Evolutionary conservation across 2,329 filamentous ascomycete genomes (phyloP), one percentile per base, ranked within the genome.

Genomic region (Lecanosticta acicola): DNA sequence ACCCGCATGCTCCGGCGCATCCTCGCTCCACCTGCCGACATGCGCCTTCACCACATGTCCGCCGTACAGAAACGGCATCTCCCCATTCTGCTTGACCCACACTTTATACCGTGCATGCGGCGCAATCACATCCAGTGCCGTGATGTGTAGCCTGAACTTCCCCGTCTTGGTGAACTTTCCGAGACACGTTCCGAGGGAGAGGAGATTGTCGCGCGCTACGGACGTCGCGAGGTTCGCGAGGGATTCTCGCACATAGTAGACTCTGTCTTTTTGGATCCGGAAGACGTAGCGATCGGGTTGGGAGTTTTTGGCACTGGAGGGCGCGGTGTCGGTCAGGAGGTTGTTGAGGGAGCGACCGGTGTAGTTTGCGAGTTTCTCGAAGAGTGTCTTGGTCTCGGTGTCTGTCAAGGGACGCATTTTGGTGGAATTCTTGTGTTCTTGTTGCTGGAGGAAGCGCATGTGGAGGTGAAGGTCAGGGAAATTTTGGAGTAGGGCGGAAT

Each of bases 91-190:
- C 71, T 94, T 94, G 57, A 98, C 84, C 89, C 90, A 97, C 59
- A 97, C 83, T 80, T 97, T 97, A 72, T 95, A 94, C 49, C 93
- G 78, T 36, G 91, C 91, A 67, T 96, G 88, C 55, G 87, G 84
- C 46, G 90, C 86, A 56, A 98, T 84, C 53, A 96, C 80, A 53
- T 89, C 85, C 48, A 98, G 76, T n/a, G 79, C 86, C 1, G 91
- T 97, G 64, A 97, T 87, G 72, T 96, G 90, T 45, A 98, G 76
- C 43, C 91, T 77, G 73, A 98, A 97, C 69, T 97, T 96, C 53
- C 89, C 88, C 3, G 89, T 87, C 75, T 96, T 97, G 51, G 90
- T 96, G 73, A 96, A 94, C 67, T 96, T 95, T 62, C 89, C 89
- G 10, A 97, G 71, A 65, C 90, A 96, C 18, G 85, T 91, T 19